phyloP scores from a whole-genome alignment of 2,329 filamentous ascomycete genomes.

The Diplodia seriata region DNA sequence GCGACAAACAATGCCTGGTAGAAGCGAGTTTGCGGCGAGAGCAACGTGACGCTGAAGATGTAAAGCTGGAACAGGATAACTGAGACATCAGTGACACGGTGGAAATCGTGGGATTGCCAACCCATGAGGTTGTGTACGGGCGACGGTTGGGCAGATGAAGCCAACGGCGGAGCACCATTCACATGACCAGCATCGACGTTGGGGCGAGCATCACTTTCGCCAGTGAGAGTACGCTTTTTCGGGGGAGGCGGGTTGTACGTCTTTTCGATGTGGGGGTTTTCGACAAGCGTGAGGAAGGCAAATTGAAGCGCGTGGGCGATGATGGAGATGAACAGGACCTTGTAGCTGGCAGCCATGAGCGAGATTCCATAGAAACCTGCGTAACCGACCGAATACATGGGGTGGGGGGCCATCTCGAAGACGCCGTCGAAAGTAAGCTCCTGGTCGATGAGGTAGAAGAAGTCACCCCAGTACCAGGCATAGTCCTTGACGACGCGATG shows the following conservation, averaged over 20 bases:
- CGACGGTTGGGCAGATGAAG: constrained; percentile 62
- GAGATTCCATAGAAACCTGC: constrained; percentile 98
- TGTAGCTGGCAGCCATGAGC: constrained; percentile 97
- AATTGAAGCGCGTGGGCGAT: constrained; percentile 94
- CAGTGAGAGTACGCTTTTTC: constrained; percentile 56
- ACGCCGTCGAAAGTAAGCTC: constrained; percentile 98
- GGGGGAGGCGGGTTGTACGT: constrained; percentile 92
- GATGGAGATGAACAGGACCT: constrained; percentile 96
- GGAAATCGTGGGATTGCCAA: constrained; percentile 81
- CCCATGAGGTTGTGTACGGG: constrained; percentile 86
- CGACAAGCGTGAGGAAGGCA: constrained; percentile 86
- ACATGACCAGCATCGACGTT: constrained; percentile 48
- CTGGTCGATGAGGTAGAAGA: constrained; percentile 98
- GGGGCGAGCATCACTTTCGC: constrained; percentile 33
- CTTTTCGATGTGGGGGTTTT: constrained; percentile 98
- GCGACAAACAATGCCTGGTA: constrained; percentile 81
- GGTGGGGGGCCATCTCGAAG: constrained; percentile 98
- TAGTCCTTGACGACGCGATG: constrained; percentile 98
- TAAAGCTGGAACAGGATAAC: constrained; percentile 79
- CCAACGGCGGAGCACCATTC: constrained; percentile 47
- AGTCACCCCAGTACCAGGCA: constrained; percentile 99
- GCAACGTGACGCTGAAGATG: constrained; percentile 72
- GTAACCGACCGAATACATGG: constrained; percentile 99
- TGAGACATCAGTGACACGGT: constrained; percentile 83
- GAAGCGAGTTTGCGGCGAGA: constrained; percentile 77